Evolutionary conservation across 805 yeast genomes (phyloP), one percentile per base, ranked within the genome.

Genomic region (Ascoidea tarda): DNA sequence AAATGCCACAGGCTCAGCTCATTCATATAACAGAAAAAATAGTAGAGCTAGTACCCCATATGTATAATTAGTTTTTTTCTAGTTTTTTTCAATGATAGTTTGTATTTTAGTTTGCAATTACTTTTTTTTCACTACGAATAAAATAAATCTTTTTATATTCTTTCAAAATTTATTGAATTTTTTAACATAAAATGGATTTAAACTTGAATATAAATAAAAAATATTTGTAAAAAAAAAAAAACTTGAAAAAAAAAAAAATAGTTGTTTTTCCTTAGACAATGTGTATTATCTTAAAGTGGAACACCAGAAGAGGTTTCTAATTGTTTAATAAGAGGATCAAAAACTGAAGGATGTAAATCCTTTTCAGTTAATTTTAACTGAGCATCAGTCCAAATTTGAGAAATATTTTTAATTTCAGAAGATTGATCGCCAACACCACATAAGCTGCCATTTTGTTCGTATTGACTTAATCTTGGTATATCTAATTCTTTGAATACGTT

Each of bases 371-470:
- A 78, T 5, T 63, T 59, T 67, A 91, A 75, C 67, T 87, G 95
- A 54, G 76, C 78, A 53, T 83, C 85, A 50, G 96, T 87, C 99
- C 99, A 93, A 60, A 91, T 72, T 60, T 88, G 90, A 57, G 76
- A 70, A 51, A 77, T 76, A 16, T 69, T 65, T 33, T 65, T 63
- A 21, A 70, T 70, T 16, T 69, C 68, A 42, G 70, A 66, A 38
- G 14, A 8, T 38, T 46, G 49, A 46, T 73, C 80, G 55, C 96
- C 96, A 59, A 89, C 95, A 52, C 95, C 96, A 64, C 95, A 84
- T 59, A 82, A 79, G n/a, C 97, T 96, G 58, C 97, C 98, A 56
- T 71, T 70, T 28, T 69, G 67, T 56, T 77, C 81, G 90, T 97
- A 87, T 63, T 87, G 91, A 50, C 72, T 63, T 49, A 82, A 81